A percentile compares a stretch with the other conserved stretches of the same genome.
phyloP scores from a whole-genome alignment of 2,329 filamentous ascomycete species.

The Talaromyces islandicus region DNA sequence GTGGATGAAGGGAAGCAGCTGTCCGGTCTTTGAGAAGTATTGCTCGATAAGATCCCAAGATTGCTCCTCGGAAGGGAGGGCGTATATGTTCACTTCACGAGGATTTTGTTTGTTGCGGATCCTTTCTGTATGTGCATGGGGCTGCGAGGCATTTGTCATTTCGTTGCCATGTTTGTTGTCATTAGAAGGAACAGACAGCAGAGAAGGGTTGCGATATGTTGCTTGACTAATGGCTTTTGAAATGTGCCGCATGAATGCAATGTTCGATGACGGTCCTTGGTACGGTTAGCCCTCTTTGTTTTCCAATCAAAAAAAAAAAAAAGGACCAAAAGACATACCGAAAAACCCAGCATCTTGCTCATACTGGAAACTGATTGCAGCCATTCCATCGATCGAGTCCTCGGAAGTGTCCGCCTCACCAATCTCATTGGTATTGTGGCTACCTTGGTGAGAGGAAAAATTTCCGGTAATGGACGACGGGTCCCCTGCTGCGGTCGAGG shows the following conservation, averaged over 20 bases:
- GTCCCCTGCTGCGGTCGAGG: neutral
- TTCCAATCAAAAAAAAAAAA: neutral
- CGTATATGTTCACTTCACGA: conserved; percentile 22
- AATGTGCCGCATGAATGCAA: conserved; percentile 35
- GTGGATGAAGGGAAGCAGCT: conserved; percentile 37
- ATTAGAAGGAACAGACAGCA: neutral
- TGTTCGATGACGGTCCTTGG: conserved; percentile 37
- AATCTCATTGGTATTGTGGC: neutral
- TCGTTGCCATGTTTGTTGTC: neutral
- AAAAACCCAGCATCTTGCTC: conserved; percentile 31
- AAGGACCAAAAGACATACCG: conserved; percentile 16
- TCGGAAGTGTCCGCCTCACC: conserved; percentile 8
- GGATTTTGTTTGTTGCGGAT: neutral
- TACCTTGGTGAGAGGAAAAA: neutral
- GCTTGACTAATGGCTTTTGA: conserved; percentile 21
- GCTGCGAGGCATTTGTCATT: neutral
- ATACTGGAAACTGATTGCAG: conserved; percentile 23
- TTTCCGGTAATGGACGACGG: neutral
- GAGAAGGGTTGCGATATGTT: conserved; percentile 1
- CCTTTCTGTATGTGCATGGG: neutral
- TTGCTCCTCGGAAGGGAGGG: conserved; percentile 25
- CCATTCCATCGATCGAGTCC: conserved; percentile 24
- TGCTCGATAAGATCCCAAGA: conserved; percentile 25
- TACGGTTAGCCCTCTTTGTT: neutral
- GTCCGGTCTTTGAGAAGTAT: conserved; percentile 34